Conservation (phyloP, 2,329 filamentous ascomycete genomes). For the Aspergillus jensenii region DNA sequence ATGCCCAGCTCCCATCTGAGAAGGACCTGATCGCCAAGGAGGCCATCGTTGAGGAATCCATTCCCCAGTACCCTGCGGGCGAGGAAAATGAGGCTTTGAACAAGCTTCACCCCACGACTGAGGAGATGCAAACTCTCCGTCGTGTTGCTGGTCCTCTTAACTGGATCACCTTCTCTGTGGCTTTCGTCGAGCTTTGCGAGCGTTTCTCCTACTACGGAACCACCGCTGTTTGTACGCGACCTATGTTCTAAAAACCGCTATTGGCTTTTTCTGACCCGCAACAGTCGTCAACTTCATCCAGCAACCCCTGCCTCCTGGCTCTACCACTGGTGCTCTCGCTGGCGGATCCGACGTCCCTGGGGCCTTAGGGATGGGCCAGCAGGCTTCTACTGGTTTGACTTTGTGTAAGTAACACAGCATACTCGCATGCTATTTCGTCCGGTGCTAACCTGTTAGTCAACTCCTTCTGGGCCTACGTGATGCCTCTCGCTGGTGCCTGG, state of each 20-base stretch:
- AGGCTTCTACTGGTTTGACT: slow-evolving; percentile 53
- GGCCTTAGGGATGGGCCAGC: slow-evolving; percentile 60
- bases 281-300: slow-evolving; percentile 64
- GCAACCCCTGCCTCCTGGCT: slow-evolving; percentile 54
- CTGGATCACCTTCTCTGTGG: slow-evolving; percentile 67
- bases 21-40: slow-evolving; percentile 1
- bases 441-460: slow-evolving; percentile 43
- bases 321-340: slow-evolving; percentile 50
- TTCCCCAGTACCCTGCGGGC: not conserved
- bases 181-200: slow-evolving; percentile 73
- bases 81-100: not conserved
- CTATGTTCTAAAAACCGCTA: not conserved
- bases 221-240: slow-evolving; percentile 60
- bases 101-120: slow-evolving; percentile 28
- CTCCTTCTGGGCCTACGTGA: slow-evolving; percentile 63
- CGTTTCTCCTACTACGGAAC: slow-evolving; percentile 78
- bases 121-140: slow-evolving; percentile 37
- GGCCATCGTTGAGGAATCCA: not conserved
- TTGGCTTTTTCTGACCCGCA: not conserved
- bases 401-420: slow-evolving; percentile 37
- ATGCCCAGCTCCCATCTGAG: not conserved
- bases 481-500: slow-evolving; percentile 60
- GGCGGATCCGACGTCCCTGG: slow-evolving; percentile 38
- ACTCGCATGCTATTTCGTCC: not conserved
- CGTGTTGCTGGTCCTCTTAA: slow-evolving; percentile 51